Percentiles rank a stretch among this genome's conserved stretches.
These are phyloP conservation scores for Geotrichum reessii DNA, from an alignment of 1,139 yeast genomes.

Conservation along the genomic window DNA sequence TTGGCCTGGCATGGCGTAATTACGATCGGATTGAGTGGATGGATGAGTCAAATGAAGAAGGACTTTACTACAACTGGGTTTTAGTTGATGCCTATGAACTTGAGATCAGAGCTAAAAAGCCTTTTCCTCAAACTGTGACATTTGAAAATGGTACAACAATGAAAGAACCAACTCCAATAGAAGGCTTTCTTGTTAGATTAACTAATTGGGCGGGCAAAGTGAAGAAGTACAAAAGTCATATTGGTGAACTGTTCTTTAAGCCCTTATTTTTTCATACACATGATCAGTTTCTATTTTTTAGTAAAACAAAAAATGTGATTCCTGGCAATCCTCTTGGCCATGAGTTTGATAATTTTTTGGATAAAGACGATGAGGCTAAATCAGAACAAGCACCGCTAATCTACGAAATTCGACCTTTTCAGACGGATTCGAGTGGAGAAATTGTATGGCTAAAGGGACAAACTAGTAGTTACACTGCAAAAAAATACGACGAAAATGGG, in stretches of 20 bases:
- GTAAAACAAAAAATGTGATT: constrained; percentile 49
- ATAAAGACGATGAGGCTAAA: constrained; percentile 21
- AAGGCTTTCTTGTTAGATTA: constrained; percentile 65
- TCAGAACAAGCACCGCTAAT: constrained; percentile 36
- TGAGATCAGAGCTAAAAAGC: constrained; percentile 52
- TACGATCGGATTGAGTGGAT: constrained; percentile 80
- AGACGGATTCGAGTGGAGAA: constrained; percentile 42
- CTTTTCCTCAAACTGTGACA: constrained; percentile 40
- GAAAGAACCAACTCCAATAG: constrained; percentile 61
- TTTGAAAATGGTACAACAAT: constrained; percentile 23
- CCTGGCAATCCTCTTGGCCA: constrained; percentile 37
- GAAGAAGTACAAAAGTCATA: constrained; percentile 35
- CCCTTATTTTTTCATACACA: constrained; percentile 59
- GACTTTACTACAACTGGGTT: constrained; percentile 44
- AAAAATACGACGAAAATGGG: constrained; percentile 51
- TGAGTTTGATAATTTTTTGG: not conserved
- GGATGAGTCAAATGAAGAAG: constrained; percentile 46
- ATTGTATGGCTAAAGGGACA: constrained; percentile 53
- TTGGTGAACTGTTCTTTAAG: constrained; percentile 44
- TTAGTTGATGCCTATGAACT: constrained; percentile 44
- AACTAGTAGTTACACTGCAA: constrained; percentile 40
- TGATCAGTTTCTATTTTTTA: constrained; percentile 56
- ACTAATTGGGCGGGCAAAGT: constrained; percentile 48
- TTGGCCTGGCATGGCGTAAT: constrained; percentile 57
- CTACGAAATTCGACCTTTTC: constrained; percentile 50